phyloP scores from a whole-genome alignment of 257 asterid species.

The Linderniella brevidens region DNA sequence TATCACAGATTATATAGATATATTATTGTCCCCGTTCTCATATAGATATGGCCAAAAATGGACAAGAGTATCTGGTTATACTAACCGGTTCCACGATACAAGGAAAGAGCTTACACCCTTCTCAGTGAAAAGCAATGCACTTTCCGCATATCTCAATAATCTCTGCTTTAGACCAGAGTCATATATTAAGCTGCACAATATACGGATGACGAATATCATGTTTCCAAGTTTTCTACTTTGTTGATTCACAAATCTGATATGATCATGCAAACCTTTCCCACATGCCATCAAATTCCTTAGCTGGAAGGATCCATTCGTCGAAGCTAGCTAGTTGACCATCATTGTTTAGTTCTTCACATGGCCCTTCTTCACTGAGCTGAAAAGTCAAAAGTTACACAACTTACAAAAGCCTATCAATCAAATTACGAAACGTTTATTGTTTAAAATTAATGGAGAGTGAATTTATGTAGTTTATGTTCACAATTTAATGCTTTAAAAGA shows the following conservation, averaged over 20 bases:
- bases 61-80: not conserved
- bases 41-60: conserved; percentile 1
- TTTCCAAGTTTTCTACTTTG: conserved; percentile 9
- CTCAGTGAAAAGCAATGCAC: conserved; percentile 95
- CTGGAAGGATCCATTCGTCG: conserved; percentile 97
- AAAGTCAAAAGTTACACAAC: conserved; percentile 7
- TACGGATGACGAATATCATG: conserved; percentile 13
- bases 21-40: too few species aligned
- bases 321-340: conserved; percentile 85
- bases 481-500: too few species aligned
- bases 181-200: conserved; percentile 77
- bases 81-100: conserved; percentile 92
- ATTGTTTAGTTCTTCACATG: conserved; percentile 76
- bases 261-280: conserved; percentile 76
- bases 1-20: not conserved
- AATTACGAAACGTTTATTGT: conserved; percentile 8
- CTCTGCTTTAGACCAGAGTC: conserved; percentile 93
- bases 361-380: conserved; percentile 97
- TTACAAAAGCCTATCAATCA: conserved; percentile 1
- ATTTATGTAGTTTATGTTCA: too few species aligned
- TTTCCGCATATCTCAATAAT: conserved; percentile 82
- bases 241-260: conserved; percentile 6
- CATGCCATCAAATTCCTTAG: conserved; percentile 95
- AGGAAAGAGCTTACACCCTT: conserved; percentile 92
- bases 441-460: not conserved